Evolutionary conservation across 768 basidiomycete species (phyloP).

Genomic region (Paxillus ammoniavirescens): DNA sequence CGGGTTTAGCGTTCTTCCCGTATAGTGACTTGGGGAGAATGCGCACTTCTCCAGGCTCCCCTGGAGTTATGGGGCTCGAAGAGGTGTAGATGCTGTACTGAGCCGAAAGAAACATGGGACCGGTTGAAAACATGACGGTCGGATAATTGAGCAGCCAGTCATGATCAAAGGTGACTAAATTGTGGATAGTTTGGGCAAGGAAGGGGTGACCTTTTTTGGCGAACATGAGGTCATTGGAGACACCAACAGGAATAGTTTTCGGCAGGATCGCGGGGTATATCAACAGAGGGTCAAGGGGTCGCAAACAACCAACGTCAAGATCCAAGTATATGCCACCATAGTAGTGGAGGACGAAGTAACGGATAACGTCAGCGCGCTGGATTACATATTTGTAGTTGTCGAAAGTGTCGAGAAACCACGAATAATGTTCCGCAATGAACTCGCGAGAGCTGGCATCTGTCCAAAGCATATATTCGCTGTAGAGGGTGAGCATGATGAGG

Average conservation of each 20-base stretch:
- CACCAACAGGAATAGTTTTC: slow-evolving; percentile 94
- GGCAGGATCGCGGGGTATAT: slow-evolving; percentile 87
- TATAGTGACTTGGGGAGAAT: slow-evolving; percentile 96
- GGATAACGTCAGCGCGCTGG: slow-evolving; percentile 95
- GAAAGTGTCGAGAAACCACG: slow-evolving; percentile 92
- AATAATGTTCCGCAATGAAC: slow-evolving; percentile 85
- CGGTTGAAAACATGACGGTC: slow-evolving; percentile 99
- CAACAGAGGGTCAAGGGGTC: slow-evolving; percentile 83
- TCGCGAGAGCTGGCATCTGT: slow-evolving; percentile 88
- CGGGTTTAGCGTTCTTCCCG: slow-evolving; percentile 88
- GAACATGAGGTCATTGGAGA: slow-evolving; percentile 97
- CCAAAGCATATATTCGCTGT: slow-evolving; percentile 95
- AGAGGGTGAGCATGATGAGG: slow-evolving; percentile 13
- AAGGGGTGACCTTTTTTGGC: slow-evolving; percentile 83
- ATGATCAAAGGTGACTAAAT: slow-evolving; percentile 88
- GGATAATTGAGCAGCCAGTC: slow-evolving; percentile 96
- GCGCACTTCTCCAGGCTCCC: slow-evolving; percentile 69
- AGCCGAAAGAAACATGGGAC: slow-evolving; percentile 97
- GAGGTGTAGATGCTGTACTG: slow-evolving; percentile 88
- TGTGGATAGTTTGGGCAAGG: slow-evolving; percentile 90
- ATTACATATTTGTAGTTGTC: slow-evolving; percentile 90
- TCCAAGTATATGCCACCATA: slow-evolving; percentile 97
- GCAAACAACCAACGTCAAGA: slow-evolving; percentile 91
- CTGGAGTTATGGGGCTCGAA: slow-evolving; percentile 55
- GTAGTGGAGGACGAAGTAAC: slow-evolving; percentile 95